A percentile compares a stretch with the other conserved stretches of the same genome.
These are phyloP conservation scores for Yarrowia yakushimensis DNA, from an alignment of 805 yeast genomes.

Conservation along the genomic window DNA sequence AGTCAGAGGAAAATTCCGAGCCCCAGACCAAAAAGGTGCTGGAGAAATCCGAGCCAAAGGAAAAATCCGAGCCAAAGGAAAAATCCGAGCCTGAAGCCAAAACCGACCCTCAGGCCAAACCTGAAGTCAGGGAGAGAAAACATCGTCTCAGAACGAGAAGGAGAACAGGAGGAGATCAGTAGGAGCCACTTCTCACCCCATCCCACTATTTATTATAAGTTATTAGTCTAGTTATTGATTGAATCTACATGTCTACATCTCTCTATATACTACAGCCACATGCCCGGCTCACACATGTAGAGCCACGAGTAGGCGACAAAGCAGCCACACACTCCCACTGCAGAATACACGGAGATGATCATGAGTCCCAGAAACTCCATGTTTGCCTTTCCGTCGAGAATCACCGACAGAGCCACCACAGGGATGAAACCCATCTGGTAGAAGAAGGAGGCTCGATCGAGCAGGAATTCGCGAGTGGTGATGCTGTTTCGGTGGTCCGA, in stretches of 20 bases:
- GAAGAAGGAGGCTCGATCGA: slow-evolving; percentile 65
- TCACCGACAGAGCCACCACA: slow-evolving; percentile 54
- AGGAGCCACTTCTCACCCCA: no score
- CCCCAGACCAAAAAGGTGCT: not conserved
- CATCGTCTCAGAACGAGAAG: no score
- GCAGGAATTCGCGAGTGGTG: slow-evolving; percentile 46
- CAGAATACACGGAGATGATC: slow-evolving; percentile 81
- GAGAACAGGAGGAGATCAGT: no score
- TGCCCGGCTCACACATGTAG: slow-evolving; percentile 70
- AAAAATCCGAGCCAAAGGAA: no score
- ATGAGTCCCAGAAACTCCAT: slow-evolving; percentile 75
- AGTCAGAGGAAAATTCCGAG: no score
- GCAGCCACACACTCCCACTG: slow-evolving; percentile 75
- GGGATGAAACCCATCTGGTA: slow-evolving; percentile 68
- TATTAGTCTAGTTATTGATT: no score
- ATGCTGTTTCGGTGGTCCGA: slow-evolving; percentile 30
- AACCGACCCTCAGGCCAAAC: no score
- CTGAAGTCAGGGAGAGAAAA: no score
- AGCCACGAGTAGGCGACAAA: slow-evolving; percentile 91
- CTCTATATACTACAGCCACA: slow-evolving; percentile 30
- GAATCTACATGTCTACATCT: no score
- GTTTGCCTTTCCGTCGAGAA: slow-evolving; percentile 52
- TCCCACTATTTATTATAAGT: no score
- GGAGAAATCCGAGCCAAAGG: no score
- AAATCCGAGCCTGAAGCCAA: no score